Base-by-base conservation (phyloP, 106 monocot species). In the Dendrobium officinale region DNA sequence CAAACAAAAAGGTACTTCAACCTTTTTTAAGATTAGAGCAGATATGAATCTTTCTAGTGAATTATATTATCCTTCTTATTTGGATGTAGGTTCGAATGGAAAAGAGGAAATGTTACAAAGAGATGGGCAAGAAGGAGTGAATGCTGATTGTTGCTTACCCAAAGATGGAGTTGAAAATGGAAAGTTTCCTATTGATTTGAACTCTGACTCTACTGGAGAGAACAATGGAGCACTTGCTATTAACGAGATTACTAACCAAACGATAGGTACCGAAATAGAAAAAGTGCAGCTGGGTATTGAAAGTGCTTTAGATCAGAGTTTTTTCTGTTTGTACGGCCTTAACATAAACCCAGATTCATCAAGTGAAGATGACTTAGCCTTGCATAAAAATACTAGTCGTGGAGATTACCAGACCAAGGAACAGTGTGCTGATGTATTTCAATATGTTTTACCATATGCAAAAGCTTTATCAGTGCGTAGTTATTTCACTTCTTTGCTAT, bases 351-450 rank as follows among this genome's bases (percentile, higher is more conserved):
- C 91, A 37, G 95, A 99, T 86, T 91, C 95, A n/a, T 89, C 81
- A 7, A 91, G 87, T 83, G 99, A 99, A 88, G 99, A 99, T 81
- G 99, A 99, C 80, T 83, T 99, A 27, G 95, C 92, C 19, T 82
- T 84, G 68, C 99, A 99, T 73, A 92, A 91, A 81, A 95, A 93
- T 68, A 95, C 95, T 77, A 99, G 86, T 81, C 92, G 87, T 77
- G 98, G 98, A 77, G 99, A 99, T 79, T 92, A 95, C 84, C 91
- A 99, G 87, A 99, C 95, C 43, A 93, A 90, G 80, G 99, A 95
- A 76, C 99, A 99, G 77, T 99, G 95, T 83, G 99, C 99, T 72
- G 99, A 99, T 93, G 99, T 99, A 70, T 99, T 99, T 80, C 92
- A 95, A 47, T 99, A 99, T 82, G 88, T 99, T 67, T 81, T 99